Base-by-base conservation (phyloP, 2,329 filamentous ascomycete species). In the Fusarium nygamai region DNA sequence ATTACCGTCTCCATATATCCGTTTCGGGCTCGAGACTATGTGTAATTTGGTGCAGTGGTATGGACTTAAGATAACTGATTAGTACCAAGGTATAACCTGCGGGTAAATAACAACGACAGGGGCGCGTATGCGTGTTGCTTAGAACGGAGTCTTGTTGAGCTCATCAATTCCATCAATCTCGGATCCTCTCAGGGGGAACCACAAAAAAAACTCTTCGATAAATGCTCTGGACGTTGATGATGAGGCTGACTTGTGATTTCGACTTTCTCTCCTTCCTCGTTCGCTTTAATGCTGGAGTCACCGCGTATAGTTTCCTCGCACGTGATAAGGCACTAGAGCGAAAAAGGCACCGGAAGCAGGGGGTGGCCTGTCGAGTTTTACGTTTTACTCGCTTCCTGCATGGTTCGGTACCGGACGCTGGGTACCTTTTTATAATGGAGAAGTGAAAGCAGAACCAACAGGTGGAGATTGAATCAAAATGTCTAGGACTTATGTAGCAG, bases 401-500 rank as follows among this genome's bases (percentile, higher is more conserved):
- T 74, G 67, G 46, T 71, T 73, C 71, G 71, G 71, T 73, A 68
- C 71, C 71, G 38, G 67, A 68, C 36, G 47, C 67, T 73, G 71
- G 69, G 71, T 72, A 74, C 72, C 59, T 71, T 56, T 57, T 74
- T 64, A 72, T 59, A 61, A 71, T 48, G 69, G 56, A 56, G 58
- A 50, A 62, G 43, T 33, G n/a, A 50, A 59, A 48, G 24, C 56
- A 60, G 33, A 51, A 36, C 36, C 53, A 54, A 46, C 47, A 33
- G 53, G 64, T 69, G 66, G 66, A 69, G 57, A 69, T 50, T 11
- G 27, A 36, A 60, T 51, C 8, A 36, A 19, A 16, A 64, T 57
- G 58, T 44, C 58, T 46, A 69, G 67, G 67, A 69, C 50, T 57
- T 69, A 46, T 39, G 65, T 58, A 54, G 47, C 66, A 58, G 41